Base-by-base conservation (phyloP, 495 filamentous ascomycete genomes). In the Zalerion maritima region DNA sequence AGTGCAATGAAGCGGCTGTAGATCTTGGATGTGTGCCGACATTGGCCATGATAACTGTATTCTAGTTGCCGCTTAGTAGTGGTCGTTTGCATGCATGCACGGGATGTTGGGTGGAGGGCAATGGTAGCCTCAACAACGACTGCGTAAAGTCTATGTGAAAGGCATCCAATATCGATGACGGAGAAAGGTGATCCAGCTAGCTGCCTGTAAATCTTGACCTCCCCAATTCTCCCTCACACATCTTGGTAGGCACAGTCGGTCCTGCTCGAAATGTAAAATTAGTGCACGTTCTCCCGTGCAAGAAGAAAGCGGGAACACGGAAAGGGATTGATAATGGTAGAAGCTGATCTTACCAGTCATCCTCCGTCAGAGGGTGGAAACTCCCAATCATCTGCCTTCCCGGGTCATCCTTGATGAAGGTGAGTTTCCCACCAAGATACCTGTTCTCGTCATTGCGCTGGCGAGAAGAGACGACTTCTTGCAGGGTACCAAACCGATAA, bases 361-460 rank as follows among this genome's bases (percentile, higher is more conserved):
- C 64, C 14, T 69, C 68, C 1, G 65, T 73, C 18, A 75, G 64
- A 0, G 75, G 75, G 37, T 78, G 66, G 51, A 80, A 80, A 14
- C 39, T 49, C 16, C 54, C 56, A 29, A 43, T 46, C 35, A 69
- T 64, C 46, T 78, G 75, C 4, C 73, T 60, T 12, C 75, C 74
- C 1, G 74, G 71, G 36, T 78, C 60, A 45, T 77, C 69, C 28
- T 61, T 61, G 26, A 80, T 53, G 40, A 78, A 80, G 0, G 40
- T 54, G 9, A 78, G 51, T 1, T 30, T 22, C 19, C 34, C 17
- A 9, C n/a, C 15, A 14, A 22, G 20, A 8, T 24, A 30, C 12
- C 21, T 7, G 6, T 36, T 16, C 15, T 14, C 14, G 14, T 17
- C 18, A 3, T 18, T 24, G 24, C n/a, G 22, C 11, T 30, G 24